Base-by-base conservation (phyloP, 257 asterid species). In the Galeopsis tetrahit region DNA sequence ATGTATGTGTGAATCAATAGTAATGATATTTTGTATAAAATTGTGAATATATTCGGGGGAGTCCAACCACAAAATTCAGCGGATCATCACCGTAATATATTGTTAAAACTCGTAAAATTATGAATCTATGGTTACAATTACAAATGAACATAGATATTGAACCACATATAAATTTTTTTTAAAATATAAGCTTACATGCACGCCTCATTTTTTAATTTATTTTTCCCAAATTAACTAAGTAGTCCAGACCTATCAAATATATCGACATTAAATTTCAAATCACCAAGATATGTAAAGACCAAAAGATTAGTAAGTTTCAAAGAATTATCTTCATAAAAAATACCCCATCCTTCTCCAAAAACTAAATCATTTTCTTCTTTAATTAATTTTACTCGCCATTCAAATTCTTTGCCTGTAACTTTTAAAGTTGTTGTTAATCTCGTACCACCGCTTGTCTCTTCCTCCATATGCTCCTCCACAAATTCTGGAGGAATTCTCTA, bases 301-400 rank as follows among this genome's bases (percentile, higher is more conserved):
- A 79, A 39, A 38, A 79, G 31, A 42, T 79, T 7, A 57, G 65
- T 14, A 58, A 63, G 0, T 64, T 65, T 40, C 60, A 79, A 46
- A 1, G 10, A 63, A 46, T 74, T 79, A 1, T 78, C 76, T 21
- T 7, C 14, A 28, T n/a, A 73, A 14, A 78, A 78, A 3, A 1
- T 44, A 6, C 58, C 61, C 82, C 82, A 73, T n/a, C 79, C 82
- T 8, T 69, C 76, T 44, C 35, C 65, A 17, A 78, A 69, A 78
- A 14, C 8, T 3, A 73, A 0, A 21, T 10, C 4, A 8, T 63
- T 31, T 7, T 57, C 76, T 43, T 73, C 66, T 10, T 56, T 17
- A 17, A 3, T 4, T 40, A 79, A 1, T 15, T 58, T 13, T 0
- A 79, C 70, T 2, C 3, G 40, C 82, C 82, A 79, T 48, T 70